Evolutionary conservation across 768 basidiomycete genomes (phyloP).

Genomic region (Tulasnella sp.): DNA sequence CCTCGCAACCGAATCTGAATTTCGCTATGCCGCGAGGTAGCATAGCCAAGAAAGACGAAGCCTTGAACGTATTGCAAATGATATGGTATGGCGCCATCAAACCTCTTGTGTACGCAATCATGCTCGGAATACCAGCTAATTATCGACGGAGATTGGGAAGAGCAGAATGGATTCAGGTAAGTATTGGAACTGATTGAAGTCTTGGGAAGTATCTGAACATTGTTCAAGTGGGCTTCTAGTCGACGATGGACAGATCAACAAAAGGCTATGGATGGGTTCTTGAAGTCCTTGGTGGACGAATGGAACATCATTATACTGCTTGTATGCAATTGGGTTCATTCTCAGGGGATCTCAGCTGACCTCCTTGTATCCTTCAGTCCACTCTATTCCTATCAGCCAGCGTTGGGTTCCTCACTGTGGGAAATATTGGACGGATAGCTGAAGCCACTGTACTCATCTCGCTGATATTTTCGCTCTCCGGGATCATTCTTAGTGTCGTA

Average conservation of each 20-base stretch:
- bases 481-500: background rate
- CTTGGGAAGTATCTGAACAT: background rate
- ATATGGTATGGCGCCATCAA: background rate
- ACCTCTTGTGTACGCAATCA: background rate
- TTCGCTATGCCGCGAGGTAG: background rate
- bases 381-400: conserved; percentile 11
- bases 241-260: conserved; percentile 14
- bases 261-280: conserved; percentile 11
- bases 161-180: conserved; percentile 14
- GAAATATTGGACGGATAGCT: background rate
- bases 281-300: conserved; percentile 10
- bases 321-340: background rate
- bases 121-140: conserved; percentile 4
- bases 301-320: conserved; percentile 15
- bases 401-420: conserved; percentile 12
- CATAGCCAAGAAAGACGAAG: background rate
- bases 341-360: background rate
- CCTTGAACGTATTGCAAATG: background rate
- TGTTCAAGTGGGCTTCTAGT: conserved; percentile 12
- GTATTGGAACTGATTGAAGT: background rate
- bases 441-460: conserved; percentile 11
- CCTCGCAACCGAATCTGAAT: conserved; percentile 10
- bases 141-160: conserved; percentile 7
- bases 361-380: background rate
- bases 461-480: conserved; percentile 9